These are phyloP conservation scores for Aeminium ludgeri DNA, from an alignment of 495 filamentous ascomycete genomes.

Conservation along the genomic window DNA sequence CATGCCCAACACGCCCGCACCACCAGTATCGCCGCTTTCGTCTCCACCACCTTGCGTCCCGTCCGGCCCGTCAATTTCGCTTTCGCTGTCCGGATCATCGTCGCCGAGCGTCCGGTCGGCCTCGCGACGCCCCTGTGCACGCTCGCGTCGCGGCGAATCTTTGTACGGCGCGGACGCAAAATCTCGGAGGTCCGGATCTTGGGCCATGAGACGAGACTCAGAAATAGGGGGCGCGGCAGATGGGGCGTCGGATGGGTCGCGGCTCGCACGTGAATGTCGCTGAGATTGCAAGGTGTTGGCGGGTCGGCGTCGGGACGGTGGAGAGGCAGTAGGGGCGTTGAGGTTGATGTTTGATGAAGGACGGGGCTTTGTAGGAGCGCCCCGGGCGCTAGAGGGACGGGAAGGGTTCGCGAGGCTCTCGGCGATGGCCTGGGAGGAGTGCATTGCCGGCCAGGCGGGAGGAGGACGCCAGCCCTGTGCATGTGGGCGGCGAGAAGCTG, in stretches of 20 bases:
- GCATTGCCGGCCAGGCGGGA: conserved; percentile 12
- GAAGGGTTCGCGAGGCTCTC: background rate
- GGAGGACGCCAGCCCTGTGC: conserved; percentile 10
- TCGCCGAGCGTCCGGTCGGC: background rate
- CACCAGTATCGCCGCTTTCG: conserved; percentile 20
- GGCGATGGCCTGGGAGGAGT: conserved; percentile 1
- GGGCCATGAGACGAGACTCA: conserved; percentile 4
- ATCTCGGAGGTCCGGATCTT: conserved; percentile 2
- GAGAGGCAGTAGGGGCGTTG: no score
- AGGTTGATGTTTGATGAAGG: no score
- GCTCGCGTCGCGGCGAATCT: no score
- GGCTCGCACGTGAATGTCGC: no score
- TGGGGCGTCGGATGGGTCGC: background rate
- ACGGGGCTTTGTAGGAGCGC: background rate
- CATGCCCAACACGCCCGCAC: conserved; percentile 60
- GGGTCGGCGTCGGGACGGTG: background rate
- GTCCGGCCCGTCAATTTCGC: no score
- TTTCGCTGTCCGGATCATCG: conserved; percentile 16
- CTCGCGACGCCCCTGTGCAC: background rate
- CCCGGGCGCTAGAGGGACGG: background rate
- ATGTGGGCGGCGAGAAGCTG: no score
- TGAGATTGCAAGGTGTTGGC: background rate
- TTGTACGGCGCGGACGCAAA: background rate
- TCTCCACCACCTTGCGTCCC: conserved; percentile 32
- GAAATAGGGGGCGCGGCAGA: background rate